Percentiles rank a stretch among this genome's conserved stretches.
Evolutionary conservation across 805 yeast genomes (phyloP).

Genomic region (Sugiyamaella lignohabitans): DNA sequence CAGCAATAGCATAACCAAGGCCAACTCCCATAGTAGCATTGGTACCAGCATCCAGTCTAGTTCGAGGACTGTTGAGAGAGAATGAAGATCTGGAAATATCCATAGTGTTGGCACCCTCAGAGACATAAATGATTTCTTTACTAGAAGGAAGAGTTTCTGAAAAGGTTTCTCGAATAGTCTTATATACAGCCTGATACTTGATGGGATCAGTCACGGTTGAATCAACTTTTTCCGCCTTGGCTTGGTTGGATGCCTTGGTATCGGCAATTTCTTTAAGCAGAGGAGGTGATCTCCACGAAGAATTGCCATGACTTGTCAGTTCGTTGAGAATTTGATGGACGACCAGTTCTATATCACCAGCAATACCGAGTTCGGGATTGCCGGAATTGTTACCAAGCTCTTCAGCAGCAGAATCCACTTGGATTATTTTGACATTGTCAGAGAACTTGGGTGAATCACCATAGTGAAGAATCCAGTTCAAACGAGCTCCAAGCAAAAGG

Average conservation of each 20-base stretch:
- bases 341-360: slow-evolving; percentile 48
- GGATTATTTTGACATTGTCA: slow-evolving; percentile 44
- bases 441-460: slow-evolving; percentile 53
- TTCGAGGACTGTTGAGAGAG: slow-evolving; percentile 45
- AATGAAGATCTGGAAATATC: slow-evolving; percentile 61
- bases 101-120: slow-evolving; percentile 79
- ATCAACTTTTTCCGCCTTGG: slow-evolving; percentile 30
- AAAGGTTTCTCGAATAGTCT: slow-evolving; percentile 39
- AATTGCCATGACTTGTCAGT: slow-evolving; percentile 16
- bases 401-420: slow-evolving; percentile 48
- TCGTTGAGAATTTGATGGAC: slow-evolving; percentile 32
- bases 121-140: slow-evolving; percentile 36
- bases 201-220: slow-evolving; percentile 31
- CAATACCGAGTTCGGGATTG: slow-evolving; percentile 39
- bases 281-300: slow-evolving; percentile 33
- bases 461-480: slow-evolving; percentile 69
- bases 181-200: slow-evolving; percentile 51
- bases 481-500: slow-evolving; percentile 55
- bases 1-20: slow-evolving; percentile 60
- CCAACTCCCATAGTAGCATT: slow-evolving; percentile 78
- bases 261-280: slow-evolving; percentile 26
- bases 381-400: slow-evolving; percentile 45
- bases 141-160: slow-evolving; percentile 12
- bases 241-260: slow-evolving; percentile 28
- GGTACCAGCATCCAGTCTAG: slow-evolving; percentile 64